A percentile compares a stretch with the other conserved stretches of the same genome.
Evolutionary conservation across 2,329 filamentous ascomycete genomes (phyloP).

Genomic region (Corinectria fuckeliana): DNA sequence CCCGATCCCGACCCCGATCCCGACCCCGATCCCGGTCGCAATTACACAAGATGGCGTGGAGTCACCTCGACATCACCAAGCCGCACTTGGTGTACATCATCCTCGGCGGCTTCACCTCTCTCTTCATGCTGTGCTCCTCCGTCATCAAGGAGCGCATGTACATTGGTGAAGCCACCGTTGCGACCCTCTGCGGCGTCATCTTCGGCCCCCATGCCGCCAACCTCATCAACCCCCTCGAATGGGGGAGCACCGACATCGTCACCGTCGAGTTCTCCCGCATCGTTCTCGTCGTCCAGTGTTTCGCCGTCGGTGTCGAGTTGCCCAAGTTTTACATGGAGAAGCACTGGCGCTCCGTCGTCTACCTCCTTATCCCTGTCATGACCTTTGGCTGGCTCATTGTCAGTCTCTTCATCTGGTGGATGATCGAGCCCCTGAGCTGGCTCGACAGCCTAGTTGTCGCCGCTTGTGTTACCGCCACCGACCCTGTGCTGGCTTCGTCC

Average conservation of each 20-base stretch:
- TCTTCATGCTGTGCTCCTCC: slow-evolving; percentile 98
- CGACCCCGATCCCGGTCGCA: not conserved
- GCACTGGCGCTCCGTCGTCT: slow-evolving; percentile 91
- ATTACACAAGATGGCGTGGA: slow-evolving; percentile 70
- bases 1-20: not conserved
- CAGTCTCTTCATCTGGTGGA: slow-evolving; percentile 93
- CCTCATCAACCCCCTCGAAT: slow-evolving; percentile 75
- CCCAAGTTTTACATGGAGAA: slow-evolving; percentile 96
- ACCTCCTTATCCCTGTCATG: slow-evolving; percentile 95
- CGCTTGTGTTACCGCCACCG: slow-evolving; percentile 95
- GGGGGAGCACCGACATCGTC: slow-evolving; percentile 86
- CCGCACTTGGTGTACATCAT: slow-evolving; percentile 99
- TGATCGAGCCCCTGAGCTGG: slow-evolving; percentile 81
- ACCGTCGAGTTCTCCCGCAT: slow-evolving; percentile 90
- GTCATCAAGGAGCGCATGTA: slow-evolving; percentile 98
- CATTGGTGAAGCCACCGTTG: slow-evolving; percentile 97
- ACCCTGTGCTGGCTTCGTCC: slow-evolving; percentile 94
- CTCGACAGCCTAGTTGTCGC: slow-evolving; percentile 86
- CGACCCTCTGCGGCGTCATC: slow-evolving; percentile 85
- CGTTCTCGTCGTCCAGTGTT: slow-evolving; percentile 90
- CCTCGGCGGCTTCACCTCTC: slow-evolving; percentile 92
- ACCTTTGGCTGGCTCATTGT: slow-evolving; percentile 94
- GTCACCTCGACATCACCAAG: slow-evolving; percentile 84
- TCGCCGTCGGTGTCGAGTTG: slow-evolving; percentile 88
- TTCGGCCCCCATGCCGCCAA: slow-evolving; percentile 86